Evolutionary conservation across 768 basidiomycete species (phyloP), one percentile per base, ranked within the genome.

Genomic region (Leucocoprinus leucothites): DNA sequence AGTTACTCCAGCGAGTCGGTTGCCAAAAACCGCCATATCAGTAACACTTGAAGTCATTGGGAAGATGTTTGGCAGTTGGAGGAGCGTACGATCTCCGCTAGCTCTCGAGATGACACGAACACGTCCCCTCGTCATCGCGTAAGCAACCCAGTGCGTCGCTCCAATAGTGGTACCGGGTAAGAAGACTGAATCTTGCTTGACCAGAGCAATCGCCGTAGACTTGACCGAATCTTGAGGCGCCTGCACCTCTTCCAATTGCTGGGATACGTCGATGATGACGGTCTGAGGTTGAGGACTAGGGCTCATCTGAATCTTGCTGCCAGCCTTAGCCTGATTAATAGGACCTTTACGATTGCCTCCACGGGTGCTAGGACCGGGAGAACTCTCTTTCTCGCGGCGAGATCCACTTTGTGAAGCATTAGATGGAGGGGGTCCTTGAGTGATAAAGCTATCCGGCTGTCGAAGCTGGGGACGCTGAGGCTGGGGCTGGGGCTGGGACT

Each of bases 101-200:
- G 90, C 89, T 50, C 91, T 82, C 19, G 91, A 93, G 57, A 93
- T 94, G 49, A 94, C 87, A 42, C 91, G 87, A 48, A 94, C 87
- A 57, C 91, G 90, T 57, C 88, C 89, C 73, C 87, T 84, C 3
- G 88, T 92, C 91, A 94, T 94, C 22, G 91, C 91, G 63, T 94
- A 93, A 14, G 91, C 91, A 56, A 94, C 91, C 89, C 91, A 94
- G 64, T 91, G 88, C 3, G 91, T 92, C 13, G 91, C 91, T 9
- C 91, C 91, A 52, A 94, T 93, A 28, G 91, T 94, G 11, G 88
- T 87, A 14, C 91, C 91, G 43, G 88, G 89, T 55, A 92, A 73
- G 72, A 93, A 94, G 22, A 86, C 81, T 16, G 90, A 74, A 57
- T 94, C 91, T 60, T 93, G 90, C 69, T 85, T 89, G 65, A 94